Evolutionary conservation across 1,284 basidiomycete genomes (phyloP).

Genomic region (Coniophora puteana): DNA sequence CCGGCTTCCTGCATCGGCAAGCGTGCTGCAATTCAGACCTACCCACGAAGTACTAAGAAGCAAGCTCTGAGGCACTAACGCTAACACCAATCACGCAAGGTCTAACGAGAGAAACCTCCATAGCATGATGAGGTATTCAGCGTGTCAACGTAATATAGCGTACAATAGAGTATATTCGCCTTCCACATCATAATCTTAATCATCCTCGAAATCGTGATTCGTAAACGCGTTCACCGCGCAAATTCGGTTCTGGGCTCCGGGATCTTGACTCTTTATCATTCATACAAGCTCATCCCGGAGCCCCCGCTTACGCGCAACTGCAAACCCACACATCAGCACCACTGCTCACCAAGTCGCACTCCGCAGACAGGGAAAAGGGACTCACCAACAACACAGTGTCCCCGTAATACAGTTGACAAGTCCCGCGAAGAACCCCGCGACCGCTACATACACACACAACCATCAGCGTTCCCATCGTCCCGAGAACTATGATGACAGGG

Average conservation of each 20-base stretch:
- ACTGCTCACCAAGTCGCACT: not conserved
- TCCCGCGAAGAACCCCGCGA: slow-evolving; percentile 31
- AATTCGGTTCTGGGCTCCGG: slow-evolving; percentile 7
- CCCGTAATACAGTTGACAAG: slow-evolving; percentile 23
- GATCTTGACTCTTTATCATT: no score
- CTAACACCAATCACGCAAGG: not conserved
- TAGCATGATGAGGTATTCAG: not conserved
- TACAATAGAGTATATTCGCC: not conserved
- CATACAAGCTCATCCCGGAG: slow-evolving; percentile 5
- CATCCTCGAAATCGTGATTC: not conserved
- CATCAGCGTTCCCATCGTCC: not conserved
- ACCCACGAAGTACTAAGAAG: no score
- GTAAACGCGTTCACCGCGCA: no score
- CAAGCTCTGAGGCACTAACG: no score
- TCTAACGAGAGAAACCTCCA: not conserved
- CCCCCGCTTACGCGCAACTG: slow-evolving; percentile 7
- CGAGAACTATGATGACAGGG: not conserved
- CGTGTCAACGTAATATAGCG: not conserved
- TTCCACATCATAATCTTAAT: not conserved
- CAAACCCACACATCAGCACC: no score
- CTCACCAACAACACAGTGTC: slow-evolving; percentile 22
- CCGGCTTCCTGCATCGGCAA: no score
- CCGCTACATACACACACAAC: slow-evolving; percentile 19
- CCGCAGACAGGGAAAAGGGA: not conserved
- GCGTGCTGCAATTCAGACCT: no score